Conservation (phyloP, 2,329 filamentous ascomycete species). For the Arthrobotrys musiformis region DNA sequence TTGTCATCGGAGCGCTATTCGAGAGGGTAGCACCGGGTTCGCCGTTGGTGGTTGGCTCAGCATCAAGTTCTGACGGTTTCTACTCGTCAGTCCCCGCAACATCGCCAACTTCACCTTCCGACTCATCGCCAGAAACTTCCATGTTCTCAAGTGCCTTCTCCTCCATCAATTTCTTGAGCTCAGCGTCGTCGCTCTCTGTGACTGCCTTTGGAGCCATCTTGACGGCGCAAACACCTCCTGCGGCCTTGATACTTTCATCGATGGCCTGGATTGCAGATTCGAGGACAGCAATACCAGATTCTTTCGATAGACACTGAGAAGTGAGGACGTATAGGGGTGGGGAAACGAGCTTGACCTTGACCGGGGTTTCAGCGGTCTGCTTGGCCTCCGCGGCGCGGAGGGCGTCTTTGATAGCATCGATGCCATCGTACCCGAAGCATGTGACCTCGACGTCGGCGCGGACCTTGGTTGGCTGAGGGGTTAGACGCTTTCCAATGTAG, state of each 20-base stretch:
- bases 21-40: conserved; percentile 1
- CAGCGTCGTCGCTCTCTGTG: conserved; percentile 96
- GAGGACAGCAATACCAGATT: conserved; percentile 80
- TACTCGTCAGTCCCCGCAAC: conserved; percentile 49
- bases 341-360: conserved; percentile 98
- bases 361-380: conserved; percentile 90
- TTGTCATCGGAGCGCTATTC: not conserved
- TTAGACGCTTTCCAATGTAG: conserved; percentile 97
- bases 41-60: not conserved
- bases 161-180: conserved; percentile 97
- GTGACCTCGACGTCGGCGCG: conserved; percentile 97
- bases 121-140: conserved; percentile 97
- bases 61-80: not conserved
- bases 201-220: conserved; percentile 99
- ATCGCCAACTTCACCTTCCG: conserved; percentile 66
- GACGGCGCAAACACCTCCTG: conserved; percentile 82
- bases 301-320: conserved; percentile 94
- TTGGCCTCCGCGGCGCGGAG: conserved; percentile 89
- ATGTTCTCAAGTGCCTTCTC: conserved; percentile 81
- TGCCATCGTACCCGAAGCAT: conserved; percentile 95
- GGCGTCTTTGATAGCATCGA: conserved; percentile 95
- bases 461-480: conserved; percentile 98
- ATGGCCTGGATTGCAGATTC: conserved; percentile 92
- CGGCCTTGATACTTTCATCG: conserved; percentile 78
- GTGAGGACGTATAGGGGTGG: conserved; percentile 96